Evolutionary conservation across 371 early-diverging fungal species (phyloP), one percentile per base, ranked within the genome.

Genomic region (Mucor irregularis): DNA sequence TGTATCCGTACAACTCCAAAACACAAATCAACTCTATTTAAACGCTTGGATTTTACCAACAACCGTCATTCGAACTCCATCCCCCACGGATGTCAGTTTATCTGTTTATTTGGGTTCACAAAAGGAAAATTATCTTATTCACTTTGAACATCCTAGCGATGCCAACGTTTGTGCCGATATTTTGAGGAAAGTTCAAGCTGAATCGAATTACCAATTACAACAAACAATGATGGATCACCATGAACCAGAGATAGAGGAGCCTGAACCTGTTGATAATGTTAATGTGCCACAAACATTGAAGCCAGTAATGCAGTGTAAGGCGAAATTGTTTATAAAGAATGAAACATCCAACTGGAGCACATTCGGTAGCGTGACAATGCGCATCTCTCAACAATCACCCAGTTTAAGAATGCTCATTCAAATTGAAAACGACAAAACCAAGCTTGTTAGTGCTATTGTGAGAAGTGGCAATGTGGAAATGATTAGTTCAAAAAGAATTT

Each of bases 301-400:
- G 28, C 70, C 73, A 5, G 48, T 73, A 22, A 62, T 78, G 67
- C 71, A 74, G 25, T 74, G 73, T 43, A 68, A 68, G 37, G 67
- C 70, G 40, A 78, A 78, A 46, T 30, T 78, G 17, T 74, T 69
- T 42, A 46, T 68, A 2, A 62, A 78, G 40, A 69, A 64, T 26
- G 78, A 78, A 33, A 69, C 62, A n/a, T 59, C 69, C 7, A 69
- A 56, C n/a, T 78, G 78, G 78, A 74, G 62, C 19, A 68, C 59
- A 24, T 58, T 78, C 49, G 78, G 78, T 28, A 58, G 53, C 17
- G 70, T 64, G 0, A 56, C 50, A 3, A 56, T 78, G 60, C 63
- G 64, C 9, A 64, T 78, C 21, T 69, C 73, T 9, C 71, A 72
- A 28, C 78, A 78, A 39, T 35, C 62, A 21, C 78, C 78, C 14